A percentile compares a stretch with the other conserved stretches of the same genome.
Conservation (phyloP, 169 alveolate species). For the Cryptosporidium ryanae region DNA sequence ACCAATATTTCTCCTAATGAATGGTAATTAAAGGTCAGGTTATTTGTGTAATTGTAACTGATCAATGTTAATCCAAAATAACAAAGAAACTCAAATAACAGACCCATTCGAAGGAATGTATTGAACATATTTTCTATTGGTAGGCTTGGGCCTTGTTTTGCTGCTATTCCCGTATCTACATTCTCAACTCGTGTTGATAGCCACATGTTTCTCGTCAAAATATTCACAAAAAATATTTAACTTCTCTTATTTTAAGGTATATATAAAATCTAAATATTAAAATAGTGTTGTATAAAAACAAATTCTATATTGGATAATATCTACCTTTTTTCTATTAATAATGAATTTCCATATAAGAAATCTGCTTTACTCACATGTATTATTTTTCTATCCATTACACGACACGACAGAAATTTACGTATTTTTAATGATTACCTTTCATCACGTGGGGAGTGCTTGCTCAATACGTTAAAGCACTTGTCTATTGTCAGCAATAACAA, state of each 20-base stretch:
- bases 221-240: constrained; percentile 3
- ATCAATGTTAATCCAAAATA: constrained; percentile 60
- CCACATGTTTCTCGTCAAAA: constrained; percentile 35
- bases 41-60: constrained; percentile 51
- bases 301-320: neutral
- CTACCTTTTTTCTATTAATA: neutral
- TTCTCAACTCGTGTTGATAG: constrained; percentile 74
- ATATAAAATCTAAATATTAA: constrained; percentile 47
- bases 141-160: constrained; percentile 72
- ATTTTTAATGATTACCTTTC: constrained; percentile 8
- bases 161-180: constrained; percentile 74
- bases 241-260: neutral
- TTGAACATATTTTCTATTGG: constrained; percentile 52
- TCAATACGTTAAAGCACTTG: constrained; percentile 62
- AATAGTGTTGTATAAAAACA: neutral
- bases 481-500: constrained; percentile 46
- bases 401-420: constrained; percentile 72
- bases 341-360: constrained; percentile 45
- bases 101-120: constrained; percentile 50
- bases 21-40: constrained; percentile 49
- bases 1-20: constrained; percentile 59
- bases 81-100: constrained; percentile 46
- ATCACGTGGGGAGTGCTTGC: constrained; percentile 73
- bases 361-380: constrained; percentile 68
- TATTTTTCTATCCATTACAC: constrained; percentile 63